Base-by-base conservation (phyloP, 306 rosid genomes). In the Pterocarpus santalinus region DNA sequence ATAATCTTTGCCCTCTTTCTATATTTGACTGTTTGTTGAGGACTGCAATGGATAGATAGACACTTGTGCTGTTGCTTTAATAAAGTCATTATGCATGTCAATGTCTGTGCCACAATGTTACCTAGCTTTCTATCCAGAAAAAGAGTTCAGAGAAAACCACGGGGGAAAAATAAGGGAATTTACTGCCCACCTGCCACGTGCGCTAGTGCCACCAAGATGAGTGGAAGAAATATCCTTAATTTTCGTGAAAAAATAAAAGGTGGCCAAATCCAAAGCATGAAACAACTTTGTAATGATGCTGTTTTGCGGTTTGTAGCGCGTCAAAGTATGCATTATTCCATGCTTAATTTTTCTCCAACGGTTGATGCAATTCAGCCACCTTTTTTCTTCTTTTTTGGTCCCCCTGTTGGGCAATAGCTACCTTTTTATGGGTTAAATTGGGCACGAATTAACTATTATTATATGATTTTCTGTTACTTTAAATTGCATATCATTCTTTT, bases 181-280 rank as follows among this genome's bases (percentile, higher is more conserved):
- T 82, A 87, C 86, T 72, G 84, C 89, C 86, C 77, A 68, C 74
- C 76, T 86, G 79, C 87, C 90, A 86, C 89, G 88, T 90, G 90
- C 88, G 69, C 72, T 67, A 8, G 88, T 87, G 65, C 72, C 61
- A 8, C 67, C 75, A 2, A 61, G 3, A 8, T 16, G 77, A 61
- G 55, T 67, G 63, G 28, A 78, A 51, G 39, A 57, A 57, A 49
- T 85, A 80, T 87, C 87, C 90, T 87, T 83, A 86, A 73, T 83
- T 83, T 83, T 80, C 79, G 87, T 80, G 81, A 86, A 79, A 61
- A 52, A 10, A 38, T 0, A 22, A 51, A 71, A 2, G 0, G 17
- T 13, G 11, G 30, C 10, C 6, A 53, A 53, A 74, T 60, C 78
- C 39, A 52, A 39, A 79, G 44, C 76, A 79, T 80, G 43, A 28